Evolutionary conservation across 176 grass and related monocot genomes (phyloP).

Genomic region (Echinochloa phyllopogon): DNA sequence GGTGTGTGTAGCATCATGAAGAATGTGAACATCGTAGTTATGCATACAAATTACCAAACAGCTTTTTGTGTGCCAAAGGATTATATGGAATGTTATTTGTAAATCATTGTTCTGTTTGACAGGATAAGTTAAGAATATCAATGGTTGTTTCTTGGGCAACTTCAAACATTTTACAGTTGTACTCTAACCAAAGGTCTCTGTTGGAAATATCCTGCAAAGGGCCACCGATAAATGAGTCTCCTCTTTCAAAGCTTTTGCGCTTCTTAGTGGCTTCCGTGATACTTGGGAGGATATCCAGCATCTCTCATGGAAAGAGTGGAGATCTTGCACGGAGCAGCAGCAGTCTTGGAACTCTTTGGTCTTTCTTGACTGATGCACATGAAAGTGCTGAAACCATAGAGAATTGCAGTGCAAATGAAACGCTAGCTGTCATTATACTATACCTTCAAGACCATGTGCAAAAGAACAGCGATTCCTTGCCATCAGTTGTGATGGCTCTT

Average conservation of each 20-base stretch:
- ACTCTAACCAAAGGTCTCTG: slow-evolving; percentile 35
- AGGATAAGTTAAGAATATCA: slow-evolving; percentile 76
- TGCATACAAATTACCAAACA: neutral
- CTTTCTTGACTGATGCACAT: slow-evolving; percentile 52
- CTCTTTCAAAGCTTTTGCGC: slow-evolving; percentile 71
- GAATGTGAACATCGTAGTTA: neutral
- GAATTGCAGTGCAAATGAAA: slow-evolving; percentile 50
- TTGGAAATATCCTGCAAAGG: slow-evolving; percentile 44
- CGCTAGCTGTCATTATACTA: slow-evolving; percentile 66
- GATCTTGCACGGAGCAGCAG: slow-evolving; percentile 45
- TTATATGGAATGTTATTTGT: neutral
- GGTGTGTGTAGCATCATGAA: neutral
- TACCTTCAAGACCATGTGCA: slow-evolving; percentile 73
- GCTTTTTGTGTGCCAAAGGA: neutral
- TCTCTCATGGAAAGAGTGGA: slow-evolving; percentile 50
- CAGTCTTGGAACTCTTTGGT: slow-evolving; percentile 50
- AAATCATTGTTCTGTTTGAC: slow-evolving; percentile 39
- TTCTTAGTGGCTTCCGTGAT: slow-evolving; percentile 86
- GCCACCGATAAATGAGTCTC: slow-evolving; percentile 48
- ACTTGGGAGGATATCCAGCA: slow-evolving; percentile 67
- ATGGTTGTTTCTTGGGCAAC: slow-evolving; percentile 60
- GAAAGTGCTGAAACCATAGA: slow-evolving; percentile 42
- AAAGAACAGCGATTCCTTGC: slow-evolving; percentile 52
- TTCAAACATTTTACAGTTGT: slow-evolving; percentile 58
- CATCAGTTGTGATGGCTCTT: slow-evolving; percentile 67